phyloP scores from a whole-genome alignment of 306 rosid species.

The Argentina anserina region DNA sequence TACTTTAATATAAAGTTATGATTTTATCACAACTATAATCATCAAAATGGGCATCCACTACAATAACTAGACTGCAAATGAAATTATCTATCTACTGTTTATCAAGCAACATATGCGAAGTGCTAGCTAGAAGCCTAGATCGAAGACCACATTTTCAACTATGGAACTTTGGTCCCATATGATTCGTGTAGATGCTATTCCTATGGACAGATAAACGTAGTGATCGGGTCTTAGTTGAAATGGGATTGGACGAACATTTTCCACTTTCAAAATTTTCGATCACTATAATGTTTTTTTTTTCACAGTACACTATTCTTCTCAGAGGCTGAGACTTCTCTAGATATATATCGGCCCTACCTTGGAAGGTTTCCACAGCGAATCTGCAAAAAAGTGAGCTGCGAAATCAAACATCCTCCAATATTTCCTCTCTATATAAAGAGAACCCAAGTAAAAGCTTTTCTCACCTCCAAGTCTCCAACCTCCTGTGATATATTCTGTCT shows the following conservation, averaged over 20 bases:
- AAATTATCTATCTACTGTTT: no score
- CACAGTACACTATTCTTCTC: not conserved
- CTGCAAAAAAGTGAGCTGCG: not conserved
- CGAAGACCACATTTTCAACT: not conserved
- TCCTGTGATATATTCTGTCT: not conserved
- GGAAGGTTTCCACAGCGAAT: constrained; percentile 13
- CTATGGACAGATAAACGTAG: not conserved
- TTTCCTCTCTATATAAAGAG: constrained; percentile 55
- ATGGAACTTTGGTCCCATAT: constrained; percentile 5
- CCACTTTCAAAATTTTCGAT: not conserved
- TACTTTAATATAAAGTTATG: no score
- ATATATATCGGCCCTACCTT: not conserved
- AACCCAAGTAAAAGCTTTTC: constrained; percentile 7
- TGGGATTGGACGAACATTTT: not conserved
- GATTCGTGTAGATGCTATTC: not conserved
- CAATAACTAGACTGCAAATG: no score
- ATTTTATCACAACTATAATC: no score
- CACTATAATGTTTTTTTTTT: not conserved
- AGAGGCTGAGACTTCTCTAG: constrained; percentile 1
- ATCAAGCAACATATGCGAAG: not conserved
- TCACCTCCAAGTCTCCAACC: not conserved
- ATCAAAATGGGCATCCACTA: no score
- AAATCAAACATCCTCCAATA: constrained; percentile 27
- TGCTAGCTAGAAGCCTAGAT: not conserved
- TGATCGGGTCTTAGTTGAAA: not conserved